Evolutionary conservation across 1,139 yeast genomes (phyloP).

Genomic region (Debaryomycetaceae sp.): DNA sequence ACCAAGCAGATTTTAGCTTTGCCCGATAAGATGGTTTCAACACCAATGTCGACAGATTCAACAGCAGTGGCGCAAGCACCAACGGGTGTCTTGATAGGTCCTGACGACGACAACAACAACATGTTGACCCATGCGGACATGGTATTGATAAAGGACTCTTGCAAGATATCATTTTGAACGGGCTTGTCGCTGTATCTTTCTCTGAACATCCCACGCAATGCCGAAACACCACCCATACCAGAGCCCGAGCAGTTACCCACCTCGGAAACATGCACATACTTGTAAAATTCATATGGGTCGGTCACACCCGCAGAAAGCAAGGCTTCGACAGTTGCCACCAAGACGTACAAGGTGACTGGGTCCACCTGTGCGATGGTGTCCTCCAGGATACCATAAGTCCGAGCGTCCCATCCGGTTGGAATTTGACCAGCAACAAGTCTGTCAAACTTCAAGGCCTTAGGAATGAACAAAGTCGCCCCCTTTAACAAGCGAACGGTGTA

Average conservation of each 20-base stretch:
- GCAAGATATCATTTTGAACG: constrained; percentile 93
- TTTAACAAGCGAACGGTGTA: constrained; percentile 83
- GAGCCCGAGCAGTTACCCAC: constrained; percentile 99
- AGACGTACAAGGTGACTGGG: constrained; percentile 86
- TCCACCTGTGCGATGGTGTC: constrained; percentile 93
- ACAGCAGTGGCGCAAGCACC: constrained; percentile 99
- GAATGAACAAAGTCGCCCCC: constrained; percentile 89
- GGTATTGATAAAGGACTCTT: constrained; percentile 97
- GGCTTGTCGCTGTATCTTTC: constrained; percentile 90
- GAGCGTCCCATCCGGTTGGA: constrained; percentile 98
- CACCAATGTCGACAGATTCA: constrained; percentile 94
- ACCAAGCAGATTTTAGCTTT: constrained; percentile 95
- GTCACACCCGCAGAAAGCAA: constrained; percentile 90
- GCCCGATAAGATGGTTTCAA: constrained; percentile 86
- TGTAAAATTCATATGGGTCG: constrained; percentile 97
- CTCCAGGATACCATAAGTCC: constrained; percentile 89
- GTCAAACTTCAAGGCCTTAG: constrained; percentile 94
- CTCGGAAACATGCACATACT: constrained; percentile 96
- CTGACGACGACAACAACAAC: constrained; percentile 95
- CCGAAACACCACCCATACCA: constrained; percentile 99
- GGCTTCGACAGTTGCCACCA: constrained; percentile 94
- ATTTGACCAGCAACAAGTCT: constrained; percentile 98
- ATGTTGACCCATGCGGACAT: constrained; percentile 99
- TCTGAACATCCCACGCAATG: constrained; percentile 95
- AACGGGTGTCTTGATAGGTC: constrained; percentile 98